Base-by-base conservation (phyloP, 169 alveolate species). In the Cryptosporidium viatorum region DNA sequence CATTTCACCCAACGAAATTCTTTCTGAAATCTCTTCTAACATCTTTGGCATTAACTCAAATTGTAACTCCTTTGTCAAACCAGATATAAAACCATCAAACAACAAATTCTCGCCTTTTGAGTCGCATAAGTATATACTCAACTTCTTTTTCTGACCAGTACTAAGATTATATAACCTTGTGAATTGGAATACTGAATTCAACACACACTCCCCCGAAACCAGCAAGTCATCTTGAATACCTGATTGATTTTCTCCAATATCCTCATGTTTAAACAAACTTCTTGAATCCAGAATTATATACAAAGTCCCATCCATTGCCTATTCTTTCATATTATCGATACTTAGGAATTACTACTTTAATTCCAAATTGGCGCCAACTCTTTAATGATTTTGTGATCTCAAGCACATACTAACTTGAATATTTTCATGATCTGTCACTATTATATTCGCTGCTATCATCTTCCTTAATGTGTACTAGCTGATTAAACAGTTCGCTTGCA, bases 211-310 rank as follows among this genome's bases (percentile, higher is more conserved):
- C 29, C 89, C 89, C 0, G 89, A 60, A 16, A 80, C 73, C 68
- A 65, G 7, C 3, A 65, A 43, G 33, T 26, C 16, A 67, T 18
- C 45, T 26, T 23, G 45, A 21, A 12, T 8, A 31, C 52, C 69
- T 18, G 62, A 16, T 29, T 41, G 62, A 10, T 26, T 29, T 4
- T 51, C 70, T 33, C 1, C 71, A 23, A 9, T 35, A 9, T n/a
- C 18, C 14, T 60, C 41, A 16, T 21, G 5, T 12, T 0, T 23
- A 80, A 80, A 62, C n/a, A 80, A n/a, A 48, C 89, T 58, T 50
- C 89, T 80, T 48, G 75, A 62, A 65, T 80, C 89, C 14, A 80
- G 37, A 26, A 80, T 80, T 3, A 80, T 37, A 65, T 62, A 80
- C 16, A 80, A 23, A 43, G 89, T 80, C 33, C 75, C 74, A 5